Evolutionary conservation across 441 rosid genomes (phyloP).

Genomic region (Gossypium laxum): DNA sequence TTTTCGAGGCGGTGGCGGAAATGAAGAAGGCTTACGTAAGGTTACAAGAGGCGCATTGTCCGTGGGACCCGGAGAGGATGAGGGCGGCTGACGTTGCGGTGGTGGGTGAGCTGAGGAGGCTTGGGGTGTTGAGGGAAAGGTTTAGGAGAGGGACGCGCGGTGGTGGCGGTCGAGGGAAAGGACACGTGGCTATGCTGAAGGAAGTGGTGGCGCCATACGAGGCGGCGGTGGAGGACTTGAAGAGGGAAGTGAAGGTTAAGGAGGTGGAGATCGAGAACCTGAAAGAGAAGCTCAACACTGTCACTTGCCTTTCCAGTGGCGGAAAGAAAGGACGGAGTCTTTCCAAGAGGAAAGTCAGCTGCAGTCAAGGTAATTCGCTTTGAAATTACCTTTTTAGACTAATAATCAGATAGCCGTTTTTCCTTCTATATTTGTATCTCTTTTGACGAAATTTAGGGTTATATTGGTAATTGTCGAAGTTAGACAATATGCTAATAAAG

Average conservation of each 20-base stretch:
- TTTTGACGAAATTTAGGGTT: not conserved
- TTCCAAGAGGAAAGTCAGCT: constrained; percentile 64
- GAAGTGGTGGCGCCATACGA: constrained; percentile 90
- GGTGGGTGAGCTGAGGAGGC: constrained; percentile 68
- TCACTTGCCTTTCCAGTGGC: constrained; percentile 21
- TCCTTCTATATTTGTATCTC: not conserved
- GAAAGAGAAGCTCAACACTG: constrained; percentile 56
- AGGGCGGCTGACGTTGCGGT: constrained; percentile 66
- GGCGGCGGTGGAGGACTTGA: constrained; percentile 72
- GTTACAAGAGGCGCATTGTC: constrained; percentile 80
- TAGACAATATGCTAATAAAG: not conserved
- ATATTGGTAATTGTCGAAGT: not conserved
- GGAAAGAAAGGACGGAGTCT: constrained; percentile 53
- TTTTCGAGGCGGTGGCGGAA: constrained; percentile 59
- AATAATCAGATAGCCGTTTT: not conserved
- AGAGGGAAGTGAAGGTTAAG: constrained; percentile 61
- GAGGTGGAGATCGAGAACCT: constrained; percentile 63
- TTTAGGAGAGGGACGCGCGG: constrained; percentile 49
- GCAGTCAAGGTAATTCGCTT: constrained; percentile 30
- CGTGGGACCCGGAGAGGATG: constrained; percentile 92
- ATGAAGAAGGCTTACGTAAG: constrained; percentile 67
- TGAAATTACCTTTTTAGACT: not conserved
- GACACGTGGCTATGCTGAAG: constrained; percentile 34
- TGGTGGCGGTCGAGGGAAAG: constrained; percentile 25
- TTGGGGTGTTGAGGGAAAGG: constrained; percentile 64